These are phyloP conservation scores for Tulasnella sp. DNA, from an alignment of 768 basidiomycete genomes.

Conservation along the genomic window DNA sequence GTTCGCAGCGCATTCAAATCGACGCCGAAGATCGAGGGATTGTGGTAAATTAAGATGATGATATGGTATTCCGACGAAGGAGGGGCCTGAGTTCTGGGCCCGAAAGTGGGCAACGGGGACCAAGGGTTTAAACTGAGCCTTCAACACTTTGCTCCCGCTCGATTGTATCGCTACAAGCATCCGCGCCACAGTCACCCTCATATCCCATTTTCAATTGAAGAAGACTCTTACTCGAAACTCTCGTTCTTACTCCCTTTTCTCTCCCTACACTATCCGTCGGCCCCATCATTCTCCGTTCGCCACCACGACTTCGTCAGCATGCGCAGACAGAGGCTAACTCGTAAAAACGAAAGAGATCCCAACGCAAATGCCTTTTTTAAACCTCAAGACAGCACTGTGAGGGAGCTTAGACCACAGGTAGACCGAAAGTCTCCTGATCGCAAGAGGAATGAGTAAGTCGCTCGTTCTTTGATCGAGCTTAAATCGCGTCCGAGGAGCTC, in stretches of 20 bases:
- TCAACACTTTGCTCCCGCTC: neutral
- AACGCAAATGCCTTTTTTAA: too few relatives aligned
- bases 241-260: neutral
- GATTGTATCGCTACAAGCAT: neutral
- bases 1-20: neutral
- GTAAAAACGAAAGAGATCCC: too few relatives aligned
- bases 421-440: too few relatives aligned
- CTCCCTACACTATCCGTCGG: neutral
- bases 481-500: neutral
- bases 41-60: neutral
- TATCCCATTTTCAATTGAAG: neutral
- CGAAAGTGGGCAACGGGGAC: too few relatives aligned
- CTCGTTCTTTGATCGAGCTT: neutral
- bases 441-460: neutral
- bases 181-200: neutral
- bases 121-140: neutral
- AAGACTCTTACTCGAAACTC: neutral
- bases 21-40: neutral
- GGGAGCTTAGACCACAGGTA: neutral
- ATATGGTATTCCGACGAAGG: neutral
- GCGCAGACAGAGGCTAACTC: too few relatives aligned
- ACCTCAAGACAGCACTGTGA: neutral
- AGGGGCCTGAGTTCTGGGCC: too few relatives aligned
- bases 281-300: neutral
- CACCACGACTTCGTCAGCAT: neutral